Conservation (phyloP, 176 grass and related monocot genomes). For the Phoenix roebelenii region DNA sequence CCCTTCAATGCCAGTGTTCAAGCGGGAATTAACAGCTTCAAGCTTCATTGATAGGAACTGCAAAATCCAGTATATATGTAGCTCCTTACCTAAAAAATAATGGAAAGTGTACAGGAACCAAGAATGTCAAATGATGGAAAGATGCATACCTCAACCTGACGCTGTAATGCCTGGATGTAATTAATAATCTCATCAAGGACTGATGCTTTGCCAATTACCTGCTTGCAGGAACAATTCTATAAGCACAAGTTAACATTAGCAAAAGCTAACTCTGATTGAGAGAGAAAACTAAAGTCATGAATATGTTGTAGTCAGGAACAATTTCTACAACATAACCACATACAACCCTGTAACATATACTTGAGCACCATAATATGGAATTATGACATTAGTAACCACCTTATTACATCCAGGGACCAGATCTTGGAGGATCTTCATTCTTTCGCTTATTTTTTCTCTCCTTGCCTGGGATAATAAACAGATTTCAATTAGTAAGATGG, state of each 20-base stretch:
- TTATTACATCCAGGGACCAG: slow-evolving; percentile 94
- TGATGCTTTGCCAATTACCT: slow-evolving; percentile 96
- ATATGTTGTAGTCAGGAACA: no score
- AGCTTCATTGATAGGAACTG: slow-evolving; percentile 99
- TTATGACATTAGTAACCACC: slow-evolving; percentile 38
- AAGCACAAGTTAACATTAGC: slow-evolving; percentile 2
- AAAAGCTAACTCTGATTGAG: neutral
- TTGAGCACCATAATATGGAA: neutral
- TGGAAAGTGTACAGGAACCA: neutral
- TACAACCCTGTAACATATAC: no score
- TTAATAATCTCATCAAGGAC: slow-evolving; percentile 97
- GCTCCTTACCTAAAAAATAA: slow-evolving; percentile 2
- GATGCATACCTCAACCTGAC: slow-evolving; percentile 74
- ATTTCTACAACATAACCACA: no score
- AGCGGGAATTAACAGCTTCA: slow-evolving; percentile 71
- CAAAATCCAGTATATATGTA: slow-evolving; percentile 18
- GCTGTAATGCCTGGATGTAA: slow-evolving; percentile 88
- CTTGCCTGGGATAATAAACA: slow-evolving; percentile 51
- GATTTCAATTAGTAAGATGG: slow-evolving; percentile 12
- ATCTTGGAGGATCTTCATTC: slow-evolving; percentile 98
- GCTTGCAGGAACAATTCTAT: slow-evolving; percentile 19
- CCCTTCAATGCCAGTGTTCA: slow-evolving; percentile 39
- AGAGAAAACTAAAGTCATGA: no score
- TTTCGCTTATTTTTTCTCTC: slow-evolving; percentile 94
- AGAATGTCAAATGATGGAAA: slow-evolving; percentile 14